Base-by-base conservation (phyloP, 106 monocot genomes). In the Phalaenopsis aphrodite region DNA sequence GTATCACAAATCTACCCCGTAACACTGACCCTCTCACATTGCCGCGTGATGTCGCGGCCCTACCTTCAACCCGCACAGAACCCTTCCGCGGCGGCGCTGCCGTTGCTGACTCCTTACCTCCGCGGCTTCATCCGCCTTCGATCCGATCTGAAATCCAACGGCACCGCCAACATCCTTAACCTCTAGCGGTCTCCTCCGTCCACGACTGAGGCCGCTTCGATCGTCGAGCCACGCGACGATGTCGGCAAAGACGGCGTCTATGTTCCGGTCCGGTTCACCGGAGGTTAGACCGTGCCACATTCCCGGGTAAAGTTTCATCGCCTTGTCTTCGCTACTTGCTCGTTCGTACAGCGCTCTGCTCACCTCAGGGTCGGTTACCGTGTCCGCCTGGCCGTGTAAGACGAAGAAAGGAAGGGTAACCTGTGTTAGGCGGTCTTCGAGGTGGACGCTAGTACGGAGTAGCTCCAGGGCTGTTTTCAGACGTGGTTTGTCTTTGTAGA, bases 241-340 rank as follows among this genome's bases (percentile, higher is more conserved):
- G 85, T 99, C 99, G 39, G 81, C 18, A 55, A 95, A 99, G 21
- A 99, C 94, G 0, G 55, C 38, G 55, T 91, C 83, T 0, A 99
- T 83, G 75, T 99, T 99, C 42, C 85, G 78, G 37, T 94, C 94
- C 1, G 99, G 99, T 77, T 99, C 99, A 12, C 99, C 99, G 3
- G 95, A 67, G 0, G 99, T 99, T n/a, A 99, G 85, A 36, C 89
- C 99, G 65, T 99, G 99, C 99, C 99, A 95, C 99, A 99, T 99
- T 8, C 92, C 95, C 0, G 88, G 91, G 83, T 99, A 99, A 23
- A 91, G 84, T 86, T 91, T 94, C 81, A 99, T 95, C 10, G 88
- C 91, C 91, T 95, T 95, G 88, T 99, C 99, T 7, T 52, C 41
- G 64, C 94, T 95, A 23, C 88, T 82, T 0, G 93, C 99, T 9